These are phyloP conservation scores for Coniella lustricola DNA, from an alignment of 2,329 filamentous ascomycete species.

Conservation along the genomic window DNA sequence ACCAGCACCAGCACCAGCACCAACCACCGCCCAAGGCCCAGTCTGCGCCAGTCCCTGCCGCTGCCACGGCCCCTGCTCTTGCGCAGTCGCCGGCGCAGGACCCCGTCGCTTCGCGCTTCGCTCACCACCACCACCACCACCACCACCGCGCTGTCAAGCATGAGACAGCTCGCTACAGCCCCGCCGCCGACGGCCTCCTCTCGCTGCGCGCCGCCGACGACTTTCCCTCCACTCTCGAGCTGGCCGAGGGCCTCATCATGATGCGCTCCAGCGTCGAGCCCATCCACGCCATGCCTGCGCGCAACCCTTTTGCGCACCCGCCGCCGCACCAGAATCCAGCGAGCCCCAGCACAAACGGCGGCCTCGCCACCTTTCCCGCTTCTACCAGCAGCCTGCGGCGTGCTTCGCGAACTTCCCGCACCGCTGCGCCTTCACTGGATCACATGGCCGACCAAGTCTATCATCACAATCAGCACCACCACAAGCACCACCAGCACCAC, in stretches of 20 bases:
- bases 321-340: not conserved
- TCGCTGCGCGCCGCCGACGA: not conserved
- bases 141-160: not conserved
- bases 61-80: too few relatives aligned
- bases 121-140: not conserved
- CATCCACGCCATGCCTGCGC: constrained; percentile 9
- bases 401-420: not conserved
- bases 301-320: constrained; percentile 2
- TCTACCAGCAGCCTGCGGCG: not conserved
- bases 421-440: not conserved
- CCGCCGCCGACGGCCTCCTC: not conserved
- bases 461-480: too few relatives aligned
- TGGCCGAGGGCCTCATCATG: constrained; percentile 13
- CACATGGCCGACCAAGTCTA: too few relatives aligned
- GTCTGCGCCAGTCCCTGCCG: too few relatives aligned
- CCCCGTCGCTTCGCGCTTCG: not conserved
- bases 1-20: not conserved
- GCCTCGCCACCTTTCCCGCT: not conserved
- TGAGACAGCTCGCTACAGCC: not conserved
- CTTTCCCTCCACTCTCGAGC: constrained; percentile 8
- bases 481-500: too few relatives aligned
- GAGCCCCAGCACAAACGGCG: not conserved
- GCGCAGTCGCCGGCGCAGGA: not conserved
- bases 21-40: too few relatives aligned
- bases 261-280: constrained; percentile 13